Evolutionary conservation across 495 filamentous ascomycete genomes (phyloP).

Genomic region (Penicillium roqueforti): DNA sequence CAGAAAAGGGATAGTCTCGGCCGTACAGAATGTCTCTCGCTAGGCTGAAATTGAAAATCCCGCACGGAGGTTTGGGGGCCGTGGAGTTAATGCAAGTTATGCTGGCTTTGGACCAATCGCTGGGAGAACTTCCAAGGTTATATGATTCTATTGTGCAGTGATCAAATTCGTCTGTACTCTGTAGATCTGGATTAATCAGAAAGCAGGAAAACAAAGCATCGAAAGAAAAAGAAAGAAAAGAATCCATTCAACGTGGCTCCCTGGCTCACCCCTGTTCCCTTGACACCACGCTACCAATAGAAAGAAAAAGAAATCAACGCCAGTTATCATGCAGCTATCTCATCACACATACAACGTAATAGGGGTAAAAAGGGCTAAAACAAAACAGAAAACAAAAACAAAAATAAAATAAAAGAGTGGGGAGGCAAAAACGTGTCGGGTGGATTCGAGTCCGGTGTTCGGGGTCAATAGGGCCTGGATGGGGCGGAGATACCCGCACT

Average conservation of each 20-base stretch:
- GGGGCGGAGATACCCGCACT: slow-evolving; percentile 4
- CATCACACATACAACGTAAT: slow-evolving; percentile 11
- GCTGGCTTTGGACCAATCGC: neutral
- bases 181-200: slow-evolving; percentile 4
- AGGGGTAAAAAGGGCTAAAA: neutral
- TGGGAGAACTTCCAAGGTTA: neutral
- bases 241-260: slow-evolving; percentile 1
- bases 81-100: slow-evolving; percentile 1
- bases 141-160: neutral
- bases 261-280: neutral
- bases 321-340: slow-evolving; percentile 10
- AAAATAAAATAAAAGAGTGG: slow-evolving; percentile 3
- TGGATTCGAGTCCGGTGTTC: neutral
- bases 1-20: neutral
- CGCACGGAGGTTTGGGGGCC: slow-evolving; percentile 10
- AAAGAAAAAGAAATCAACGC: slow-evolving; percentile 2
- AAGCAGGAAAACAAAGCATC: neutral
- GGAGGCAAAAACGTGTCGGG: slow-evolving; percentile 1
- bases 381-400: neutral
- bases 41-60: slow-evolving; percentile 2
- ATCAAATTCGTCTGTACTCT: neutral
- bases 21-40: neutral
- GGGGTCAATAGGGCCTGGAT: neutral
- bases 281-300: slow-evolving; percentile 11
- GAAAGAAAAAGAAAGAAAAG: neutral